Conservation (phyloP, 257 asterid genomes). For the Solanum neorickii region DNA sequence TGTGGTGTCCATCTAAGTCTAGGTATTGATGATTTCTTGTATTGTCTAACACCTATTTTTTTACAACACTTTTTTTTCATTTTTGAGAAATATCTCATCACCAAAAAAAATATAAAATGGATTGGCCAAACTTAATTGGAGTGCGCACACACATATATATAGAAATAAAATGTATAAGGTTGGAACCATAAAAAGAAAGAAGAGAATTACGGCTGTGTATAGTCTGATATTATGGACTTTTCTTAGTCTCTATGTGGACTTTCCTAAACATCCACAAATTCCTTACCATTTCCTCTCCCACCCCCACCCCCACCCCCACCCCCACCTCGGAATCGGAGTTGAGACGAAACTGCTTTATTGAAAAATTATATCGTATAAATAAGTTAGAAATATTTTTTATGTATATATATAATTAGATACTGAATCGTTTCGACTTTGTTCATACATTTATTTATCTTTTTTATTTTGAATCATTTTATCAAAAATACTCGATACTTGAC, state of each 20-base stretch:
- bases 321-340: background rate
- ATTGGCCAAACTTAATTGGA: background rate
- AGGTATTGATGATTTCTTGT: slow-evolving; percentile 18
- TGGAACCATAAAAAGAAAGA: background rate
- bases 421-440: background rate
- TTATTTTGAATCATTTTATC: background rate
- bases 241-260: background rate
- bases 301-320: background rate
- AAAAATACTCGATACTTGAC: background rate
- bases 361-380: background rate
- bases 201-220: background rate
- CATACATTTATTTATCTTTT: background rate
- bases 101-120: background rate
- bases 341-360: background rate
- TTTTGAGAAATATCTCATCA: background rate
- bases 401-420: background rate
- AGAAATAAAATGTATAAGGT: background rate
- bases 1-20: slow-evolving; percentile 29
- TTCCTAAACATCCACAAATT: background rate
- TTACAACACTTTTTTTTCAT: background rate
- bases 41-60: slow-evolving; percentile 9
- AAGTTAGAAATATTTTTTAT: background rate
- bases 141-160: background rate
- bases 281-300: background rate
- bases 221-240: slow-evolving; percentile 5